phyloP scores from a whole-genome alignment of 257 asterid species.

The Solanum lignicaule region DNA sequence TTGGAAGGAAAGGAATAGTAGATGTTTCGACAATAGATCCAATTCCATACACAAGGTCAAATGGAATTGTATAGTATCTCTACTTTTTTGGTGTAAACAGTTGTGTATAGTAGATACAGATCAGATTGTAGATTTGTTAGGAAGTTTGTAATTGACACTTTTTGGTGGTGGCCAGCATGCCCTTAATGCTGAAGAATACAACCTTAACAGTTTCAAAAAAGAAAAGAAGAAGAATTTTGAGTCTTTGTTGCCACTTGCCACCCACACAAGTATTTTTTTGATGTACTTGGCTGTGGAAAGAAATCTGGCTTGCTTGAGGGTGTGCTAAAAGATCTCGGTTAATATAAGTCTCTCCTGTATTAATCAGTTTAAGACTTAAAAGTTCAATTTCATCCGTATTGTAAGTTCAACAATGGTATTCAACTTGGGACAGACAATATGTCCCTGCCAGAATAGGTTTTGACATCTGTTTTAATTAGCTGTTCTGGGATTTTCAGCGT shows the following conservation, averaged over 20 bases:
- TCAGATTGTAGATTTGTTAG: too few species aligned
- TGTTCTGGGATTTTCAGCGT: conserved; percentile 70
- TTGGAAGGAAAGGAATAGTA: too few species aligned
- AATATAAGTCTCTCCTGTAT: background rate
- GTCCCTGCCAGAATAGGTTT: background rate
- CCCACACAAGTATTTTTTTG: background rate
- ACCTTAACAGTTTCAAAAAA: too few species aligned
- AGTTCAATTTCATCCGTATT: background rate
- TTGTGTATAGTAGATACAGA: too few species aligned
- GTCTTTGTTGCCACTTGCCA: background rate
- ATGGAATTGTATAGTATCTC: too few species aligned
- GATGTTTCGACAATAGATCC: too few species aligned
- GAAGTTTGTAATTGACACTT: too few species aligned
- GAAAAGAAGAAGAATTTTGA: background rate
- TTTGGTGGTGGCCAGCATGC: too few species aligned
- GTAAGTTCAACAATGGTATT: background rate
- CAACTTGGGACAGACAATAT: background rate
- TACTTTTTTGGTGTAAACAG: too few species aligned
- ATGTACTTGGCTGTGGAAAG: background rate
- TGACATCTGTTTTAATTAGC: conserved; percentile 38
- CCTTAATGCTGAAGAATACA: too few species aligned
- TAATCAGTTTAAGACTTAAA: background rate
- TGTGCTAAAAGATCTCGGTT: background rate
- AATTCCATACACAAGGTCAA: too few species aligned
- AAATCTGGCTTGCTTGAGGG: background rate